Evolutionary conservation across 2,329 filamentous ascomycete species (phyloP).

Genomic region (Metarhizium anisopliae): DNA sequence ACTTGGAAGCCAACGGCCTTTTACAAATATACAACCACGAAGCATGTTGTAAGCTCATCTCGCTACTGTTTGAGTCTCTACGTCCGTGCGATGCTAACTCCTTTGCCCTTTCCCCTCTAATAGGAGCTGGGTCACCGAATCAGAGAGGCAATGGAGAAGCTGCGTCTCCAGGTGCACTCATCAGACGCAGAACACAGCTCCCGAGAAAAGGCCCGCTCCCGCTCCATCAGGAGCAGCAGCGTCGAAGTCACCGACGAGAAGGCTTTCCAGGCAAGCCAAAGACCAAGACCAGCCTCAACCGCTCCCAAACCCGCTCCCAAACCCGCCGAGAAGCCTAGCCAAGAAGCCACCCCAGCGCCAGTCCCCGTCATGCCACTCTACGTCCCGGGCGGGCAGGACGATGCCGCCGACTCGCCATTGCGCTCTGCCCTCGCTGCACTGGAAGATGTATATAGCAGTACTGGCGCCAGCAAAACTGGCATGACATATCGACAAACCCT

Average conservation of each 20-base stretch:
- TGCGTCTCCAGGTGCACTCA: constrained; percentile 9
- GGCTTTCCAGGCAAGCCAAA: neutral
- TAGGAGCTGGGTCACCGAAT: constrained; percentile 19
- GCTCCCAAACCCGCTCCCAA: neutral
- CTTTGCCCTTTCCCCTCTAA: neutral
- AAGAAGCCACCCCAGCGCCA: neutral
- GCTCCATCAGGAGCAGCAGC: constrained; percentile 8
- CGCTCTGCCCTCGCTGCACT: constrained; percentile 18
- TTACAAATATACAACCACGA: constrained; percentile 35
- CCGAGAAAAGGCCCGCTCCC: constrained; percentile 6
- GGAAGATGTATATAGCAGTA: constrained; percentile 11
- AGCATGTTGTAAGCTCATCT: constrained; percentile 28
- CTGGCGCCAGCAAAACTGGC: constrained; percentile 12
- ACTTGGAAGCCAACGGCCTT: constrained; percentile 37
- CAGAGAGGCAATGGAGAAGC: constrained; percentile 13
- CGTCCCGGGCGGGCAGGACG: neutral
- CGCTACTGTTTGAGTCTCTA: constrained; percentile 2
- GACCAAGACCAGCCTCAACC: neutral
- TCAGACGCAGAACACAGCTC: constrained; percentile 11
- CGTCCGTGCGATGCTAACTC: neutral
- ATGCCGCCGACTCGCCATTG: constrained; percentile 13
- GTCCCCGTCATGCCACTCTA: constrained; percentile 1
- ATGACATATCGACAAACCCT: constrained; percentile 13
- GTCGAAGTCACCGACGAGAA: constrained; percentile 4
- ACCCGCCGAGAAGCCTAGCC: neutral